Evolutionary conservation across 176 grass and related monocot species (phyloP).

Genomic region (Lolium rigidum): DNA sequence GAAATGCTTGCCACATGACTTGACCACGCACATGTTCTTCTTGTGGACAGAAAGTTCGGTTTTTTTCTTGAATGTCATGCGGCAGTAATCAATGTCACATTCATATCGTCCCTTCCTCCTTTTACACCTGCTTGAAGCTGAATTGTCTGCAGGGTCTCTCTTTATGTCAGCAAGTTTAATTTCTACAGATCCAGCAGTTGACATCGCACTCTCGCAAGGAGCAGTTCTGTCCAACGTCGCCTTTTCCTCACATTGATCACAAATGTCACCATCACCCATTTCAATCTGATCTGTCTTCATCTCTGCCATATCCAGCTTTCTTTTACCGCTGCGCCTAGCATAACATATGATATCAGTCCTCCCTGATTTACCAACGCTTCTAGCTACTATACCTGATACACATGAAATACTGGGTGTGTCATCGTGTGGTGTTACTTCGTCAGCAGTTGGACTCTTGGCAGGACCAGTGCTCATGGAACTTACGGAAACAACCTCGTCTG

Average conservation of each 20-base stretch:
- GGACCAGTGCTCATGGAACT: conserved; percentile 26
- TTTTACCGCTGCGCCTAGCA: conserved; percentile 70
- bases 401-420: conserved; percentile 39
- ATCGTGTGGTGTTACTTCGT: conserved; percentile 19
- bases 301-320: conserved; percentile 45
- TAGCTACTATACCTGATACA: conserved; percentile 35
- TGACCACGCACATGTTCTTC: conserved; percentile 63
- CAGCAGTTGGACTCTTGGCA: conserved; percentile 6
- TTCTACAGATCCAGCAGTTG: conserved; percentile 48
- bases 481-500: conserved; percentile 23
- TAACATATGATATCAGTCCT: conserved; percentile 78
- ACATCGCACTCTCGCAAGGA: conserved; percentile 48
- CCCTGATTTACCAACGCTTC: conserved; percentile 50
- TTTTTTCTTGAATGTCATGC: conserved; percentile 56
- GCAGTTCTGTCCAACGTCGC: conserved; percentile 29
- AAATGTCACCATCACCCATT: conserved; percentile 34
- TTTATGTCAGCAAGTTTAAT: conserved; percentile 55
- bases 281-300: conserved; percentile 33
- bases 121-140: conserved; percentile 47
- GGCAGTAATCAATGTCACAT: conserved; percentile 62
- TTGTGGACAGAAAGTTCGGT: conserved; percentile 73
- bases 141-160: conserved; percentile 47
- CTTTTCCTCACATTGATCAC: conserved; percentile 33
- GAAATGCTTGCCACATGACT: conserved; percentile 64
- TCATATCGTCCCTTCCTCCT: conserved; percentile 46